phyloP scores from a whole-genome alignment of 768 basidiomycete genomes.

The Lactarius hatsudake region DNA sequence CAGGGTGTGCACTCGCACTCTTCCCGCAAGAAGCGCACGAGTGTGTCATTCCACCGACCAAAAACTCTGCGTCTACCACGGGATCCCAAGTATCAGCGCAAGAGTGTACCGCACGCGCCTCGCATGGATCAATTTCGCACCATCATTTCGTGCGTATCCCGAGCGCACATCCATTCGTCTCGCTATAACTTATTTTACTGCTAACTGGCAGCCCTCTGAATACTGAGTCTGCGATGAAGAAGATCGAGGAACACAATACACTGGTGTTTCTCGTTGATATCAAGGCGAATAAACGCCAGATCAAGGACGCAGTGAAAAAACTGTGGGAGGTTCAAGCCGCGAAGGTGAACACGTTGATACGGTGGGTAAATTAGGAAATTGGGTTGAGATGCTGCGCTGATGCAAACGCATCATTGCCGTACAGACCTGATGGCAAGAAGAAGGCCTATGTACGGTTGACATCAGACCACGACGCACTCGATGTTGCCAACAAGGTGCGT shows the following conservation, averaged over 20 bases:
- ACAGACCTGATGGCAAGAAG: constrained; percentile 96
- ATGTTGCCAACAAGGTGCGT: constrained; percentile 93
- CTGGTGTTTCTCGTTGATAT: constrained; percentile 97
- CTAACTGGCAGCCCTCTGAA: constrained; percentile 62
- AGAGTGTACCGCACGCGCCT: constrained; percentile 86
- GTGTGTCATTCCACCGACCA: constrained; percentile 93
- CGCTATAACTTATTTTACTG: not conserved
- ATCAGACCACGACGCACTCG: constrained; percentile 93
- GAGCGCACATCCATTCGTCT: not conserved
- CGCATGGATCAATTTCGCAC: constrained; percentile 97
- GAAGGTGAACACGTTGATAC: constrained; percentile 97
- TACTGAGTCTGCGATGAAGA: constrained; percentile 99
- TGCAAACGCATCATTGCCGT: not conserved
- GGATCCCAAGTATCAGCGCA: constrained; percentile 91
- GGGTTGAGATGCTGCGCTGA: not conserved
- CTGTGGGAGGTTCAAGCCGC: constrained; percentile 95
- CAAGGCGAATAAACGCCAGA: constrained; percentile 96
- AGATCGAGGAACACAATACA: constrained; percentile 99
- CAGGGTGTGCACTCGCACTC: constrained; percentile 78
- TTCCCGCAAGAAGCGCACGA: constrained; percentile 76
- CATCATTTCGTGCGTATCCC: constrained; percentile 72
- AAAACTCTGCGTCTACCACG: constrained; percentile 87
- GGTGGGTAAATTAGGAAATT: constrained; percentile 48
- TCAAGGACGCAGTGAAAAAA: constrained; percentile 99
- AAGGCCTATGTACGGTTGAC: constrained; percentile 98